Conservation (phyloP, 768 basidiomycete genomes). For the Paxillus ammoniavirescens region DNA sequence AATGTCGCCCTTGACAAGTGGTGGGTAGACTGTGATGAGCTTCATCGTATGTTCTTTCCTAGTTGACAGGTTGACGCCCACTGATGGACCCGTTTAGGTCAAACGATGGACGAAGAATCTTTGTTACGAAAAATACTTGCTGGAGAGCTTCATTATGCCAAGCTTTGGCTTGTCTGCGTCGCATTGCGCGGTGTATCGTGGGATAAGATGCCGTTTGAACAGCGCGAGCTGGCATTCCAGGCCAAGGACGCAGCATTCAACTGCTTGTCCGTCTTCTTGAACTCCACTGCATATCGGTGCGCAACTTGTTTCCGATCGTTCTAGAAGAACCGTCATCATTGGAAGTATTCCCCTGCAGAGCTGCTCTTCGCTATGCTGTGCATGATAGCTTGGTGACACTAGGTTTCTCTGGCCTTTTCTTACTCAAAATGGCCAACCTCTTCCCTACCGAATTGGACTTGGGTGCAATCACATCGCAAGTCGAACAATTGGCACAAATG, state of each 20-base stretch:
- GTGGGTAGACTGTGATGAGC: conserved; percentile 85
- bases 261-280: conserved; percentile 82
- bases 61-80: neutral
- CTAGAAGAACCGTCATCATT: neutral
- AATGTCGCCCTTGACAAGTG: conserved; percentile 86
- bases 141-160: conserved; percentile 88
- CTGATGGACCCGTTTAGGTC: conserved; percentile 41
- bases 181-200: conserved; percentile 88
- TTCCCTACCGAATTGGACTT: conserved; percentile 87
- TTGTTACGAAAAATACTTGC: conserved; percentile 84
- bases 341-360: conserved; percentile 41
- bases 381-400: conserved; percentile 92
- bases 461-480: conserved; percentile 71
- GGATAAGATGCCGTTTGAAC: conserved; percentile 96
- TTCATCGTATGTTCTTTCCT: conserved; percentile 60
- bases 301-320: conserved; percentile 14
- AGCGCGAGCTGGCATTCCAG: conserved; percentile 91
- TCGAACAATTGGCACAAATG: conserved; percentile 87
- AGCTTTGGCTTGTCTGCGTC: conserved; percentile 93
- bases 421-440: conserved; percentile 92
- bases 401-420: conserved; percentile 87
- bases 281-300: conserved; percentile 77
- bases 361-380: conserved; percentile 88
- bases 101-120: conserved; percentile 81
- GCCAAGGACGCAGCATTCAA: conserved; percentile 90